Evolutionary conservation across 73 alveolate genomes (phyloP).

Genomic region (Paraurostyla sp.): DNA sequence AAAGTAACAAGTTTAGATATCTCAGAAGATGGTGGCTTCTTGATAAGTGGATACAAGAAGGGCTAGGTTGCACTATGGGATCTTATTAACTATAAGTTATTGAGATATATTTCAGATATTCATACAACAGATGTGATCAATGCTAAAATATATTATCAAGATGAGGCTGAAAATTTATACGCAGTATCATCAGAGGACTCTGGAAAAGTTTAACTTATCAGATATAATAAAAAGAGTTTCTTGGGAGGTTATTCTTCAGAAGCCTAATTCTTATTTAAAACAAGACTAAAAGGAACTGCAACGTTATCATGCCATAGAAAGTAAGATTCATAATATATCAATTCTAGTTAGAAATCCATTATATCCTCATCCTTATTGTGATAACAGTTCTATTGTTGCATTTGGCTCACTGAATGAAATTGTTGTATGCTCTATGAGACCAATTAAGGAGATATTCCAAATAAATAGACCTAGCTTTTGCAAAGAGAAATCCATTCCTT

Average conservation of each 20-base stretch:
- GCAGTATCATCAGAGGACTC: slow-evolving; percentile 53
- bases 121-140: slow-evolving; percentile 51
- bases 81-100: slow-evolving; percentile 56
- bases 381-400: slow-evolving; percentile 42
- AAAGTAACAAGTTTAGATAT: slow-evolving; percentile 66
- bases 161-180: slow-evolving; percentile 42
- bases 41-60: slow-evolving; percentile 67
- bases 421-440: slow-evolving; percentile 58
- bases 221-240: slow-evolving; percentile 34
- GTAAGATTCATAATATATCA: neutral
- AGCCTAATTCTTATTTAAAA: slow-evolving; percentile 47
- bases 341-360: slow-evolving; percentile 61
- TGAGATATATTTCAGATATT: slow-evolving; percentile 49
- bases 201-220: slow-evolving; percentile 26
- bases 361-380: slow-evolving; percentile 52
- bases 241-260: slow-evolving; percentile 51
- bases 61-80: slow-evolving; percentile 74
- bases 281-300: slow-evolving; percentile 56
- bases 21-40: slow-evolving; percentile 64
- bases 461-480: slow-evolving; percentile 43
- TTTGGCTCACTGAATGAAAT: slow-evolving; percentile 56
- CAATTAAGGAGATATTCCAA: slow-evolving; percentile 43
- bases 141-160: slow-evolving; percentile 48
- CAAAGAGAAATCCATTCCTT: slow-evolving; percentile 56
- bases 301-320: slow-evolving; percentile 8